These are phyloP conservation scores for Colletotrichum gigasporum DNA, from an alignment of 2,329 filamentous ascomycete genomes.

Conservation along the genomic window DNA sequence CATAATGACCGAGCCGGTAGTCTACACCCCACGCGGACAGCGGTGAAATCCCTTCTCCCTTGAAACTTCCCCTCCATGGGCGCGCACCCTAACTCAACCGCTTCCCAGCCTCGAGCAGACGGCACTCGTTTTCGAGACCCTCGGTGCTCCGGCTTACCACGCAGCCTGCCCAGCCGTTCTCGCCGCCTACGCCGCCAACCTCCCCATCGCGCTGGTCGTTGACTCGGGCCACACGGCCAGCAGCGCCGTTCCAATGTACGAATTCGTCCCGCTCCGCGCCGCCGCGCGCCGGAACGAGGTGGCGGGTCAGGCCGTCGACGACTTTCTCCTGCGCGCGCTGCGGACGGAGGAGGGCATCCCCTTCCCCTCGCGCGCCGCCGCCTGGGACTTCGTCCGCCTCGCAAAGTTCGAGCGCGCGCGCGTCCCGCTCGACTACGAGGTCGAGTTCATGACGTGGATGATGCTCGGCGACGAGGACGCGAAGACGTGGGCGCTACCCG, in stretches of 20 bases:
- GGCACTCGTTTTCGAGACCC: not conserved
- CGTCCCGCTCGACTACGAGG: not conserved
- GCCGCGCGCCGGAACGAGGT: not conserved
- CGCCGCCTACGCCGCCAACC: slow-evolving; percentile 10
- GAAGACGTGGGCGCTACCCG: slow-evolving; percentile 2
- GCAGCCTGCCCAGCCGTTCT: not conserved
- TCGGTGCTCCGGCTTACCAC: slow-evolving; percentile 1
- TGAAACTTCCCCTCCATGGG: not conserved
- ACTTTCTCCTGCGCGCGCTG: not conserved
- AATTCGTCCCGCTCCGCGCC: not conserved
- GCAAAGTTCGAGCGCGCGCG: not conserved
- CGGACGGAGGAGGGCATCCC: not conserved
- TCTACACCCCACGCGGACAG: not conserved
- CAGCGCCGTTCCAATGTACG: not conserved
- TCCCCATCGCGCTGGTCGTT: slow-evolving; percentile 8
- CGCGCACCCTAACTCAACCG: not conserved
- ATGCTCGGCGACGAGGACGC: not conserved
- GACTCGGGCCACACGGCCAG: slow-evolving; percentile 3
- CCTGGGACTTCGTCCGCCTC: not conserved
- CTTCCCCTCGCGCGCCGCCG: not conserved
- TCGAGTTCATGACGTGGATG: not conserved
- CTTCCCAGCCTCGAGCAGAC: not conserved
- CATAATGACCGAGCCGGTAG: slow-evolving; percentile 8
- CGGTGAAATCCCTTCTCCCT: not conserved
- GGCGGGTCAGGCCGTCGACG: not conserved